Base-by-base conservation (phyloP, 129 eudicot species). In the Artemisia tridentata region DNA sequence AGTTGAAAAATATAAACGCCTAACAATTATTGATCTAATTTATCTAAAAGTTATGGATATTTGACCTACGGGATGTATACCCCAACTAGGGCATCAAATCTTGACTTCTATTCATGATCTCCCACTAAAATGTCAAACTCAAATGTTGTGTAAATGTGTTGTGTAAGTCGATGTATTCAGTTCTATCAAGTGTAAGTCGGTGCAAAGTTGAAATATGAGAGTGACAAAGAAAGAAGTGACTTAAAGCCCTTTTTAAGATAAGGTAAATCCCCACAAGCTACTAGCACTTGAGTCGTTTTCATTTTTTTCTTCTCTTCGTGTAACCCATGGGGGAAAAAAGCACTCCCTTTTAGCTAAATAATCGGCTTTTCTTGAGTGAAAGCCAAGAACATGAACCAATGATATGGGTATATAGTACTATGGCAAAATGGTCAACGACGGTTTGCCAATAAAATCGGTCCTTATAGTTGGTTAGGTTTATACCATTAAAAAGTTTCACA, bases 341-440 rank as follows among this genome's bases (percentile, higher is more conserved):
- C 76, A 70, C 65, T 9, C 14, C 14, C 65, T 53, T 41, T 70
- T 21, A 45, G 63, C 81, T 45, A 12, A 63, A 71, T 71, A 71
- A 38, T 71, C 68, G 81, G 81, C 77, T 71, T 78, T 78, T 69
- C 62, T 71, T 54, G 62, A 78, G 81, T 78, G 81, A 78, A 78
- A 54, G 81, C 81, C 60, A 63, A 78, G 72, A 78, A 78, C 72
- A 71, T 16, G 81, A 71, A 77, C 81, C 81, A 64, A 71, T 78
- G 64, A 71, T 78, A 71, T 77, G 71, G 66, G 71, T 52, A 62
- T 69, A 69, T 77, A 47, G 25, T 70, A 69, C 43, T 65, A 62
- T 77, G 21, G 43, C 48, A 12, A 43, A 52, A 38, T 63, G 13
- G 81, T 78, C 77, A 78, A 71, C 72, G 21, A 50, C 51, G 54